phyloP scores from a whole-genome alignment of 176 grass and related monocot species.

The Eragrostis curvula region DNA sequence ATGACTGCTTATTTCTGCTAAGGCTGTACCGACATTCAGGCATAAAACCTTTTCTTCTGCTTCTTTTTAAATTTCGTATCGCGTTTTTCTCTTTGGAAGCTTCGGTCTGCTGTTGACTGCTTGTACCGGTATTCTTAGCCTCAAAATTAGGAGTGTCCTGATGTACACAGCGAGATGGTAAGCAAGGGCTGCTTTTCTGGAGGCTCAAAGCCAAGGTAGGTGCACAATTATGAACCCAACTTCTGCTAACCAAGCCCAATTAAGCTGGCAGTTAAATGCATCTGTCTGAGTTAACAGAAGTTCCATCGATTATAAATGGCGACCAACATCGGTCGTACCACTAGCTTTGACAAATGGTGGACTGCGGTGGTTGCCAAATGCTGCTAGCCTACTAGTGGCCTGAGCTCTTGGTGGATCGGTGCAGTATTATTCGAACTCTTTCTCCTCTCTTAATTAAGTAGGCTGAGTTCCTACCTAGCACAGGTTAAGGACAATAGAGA shows the following conservation, averaged over 20 bases:
- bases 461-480: neutral
- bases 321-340: neutral
- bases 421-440: neutral
- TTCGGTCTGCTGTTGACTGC: neutral
- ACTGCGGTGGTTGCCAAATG: slow-evolving; percentile 25
- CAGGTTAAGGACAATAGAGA: neutral
- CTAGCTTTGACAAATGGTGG: slow-evolving; percentile 24
- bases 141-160: neutral
- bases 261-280: slow-evolving; percentile 49
- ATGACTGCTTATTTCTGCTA: neutral
- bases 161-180: neutral
- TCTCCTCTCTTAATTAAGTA: neutral
- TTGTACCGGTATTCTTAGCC: neutral
- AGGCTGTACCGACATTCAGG: neutral
- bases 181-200: slow-evolving; percentile 28
- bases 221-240: slow-evolving; percentile 42
- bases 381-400: neutral
- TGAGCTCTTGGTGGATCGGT: neutral
- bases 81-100: neutral
- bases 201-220: slow-evolving; percentile 31
- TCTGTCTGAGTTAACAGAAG: slow-evolving; percentile 38
- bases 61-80: neutral
- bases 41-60: neutral
- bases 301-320: slow-evolving; percentile 8
- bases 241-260: slow-evolving; percentile 16